These are phyloP conservation scores for Trichomonascaceae sp. DNA, from an alignment of 1,139 yeast genomes.

Conservation along the genomic window DNA sequence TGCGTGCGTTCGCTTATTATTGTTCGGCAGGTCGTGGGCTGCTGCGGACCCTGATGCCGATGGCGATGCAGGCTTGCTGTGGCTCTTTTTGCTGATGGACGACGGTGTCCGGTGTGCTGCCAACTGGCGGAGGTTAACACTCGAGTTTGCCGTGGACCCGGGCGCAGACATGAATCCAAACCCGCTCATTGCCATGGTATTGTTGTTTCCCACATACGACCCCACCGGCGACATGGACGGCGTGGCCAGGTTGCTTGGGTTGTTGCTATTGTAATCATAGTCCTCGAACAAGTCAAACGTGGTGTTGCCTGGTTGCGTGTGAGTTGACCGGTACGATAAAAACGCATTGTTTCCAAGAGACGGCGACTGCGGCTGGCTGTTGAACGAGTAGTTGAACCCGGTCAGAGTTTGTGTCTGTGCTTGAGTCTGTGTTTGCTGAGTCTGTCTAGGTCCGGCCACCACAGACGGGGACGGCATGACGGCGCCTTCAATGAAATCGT, in stretches of 20 bases:
- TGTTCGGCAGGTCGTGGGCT: too few species aligned
- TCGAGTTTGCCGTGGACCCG: too few species aligned
- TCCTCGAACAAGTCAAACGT: slow-evolving; percentile 16
- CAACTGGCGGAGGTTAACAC: too few species aligned
- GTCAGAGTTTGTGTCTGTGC: background rate
- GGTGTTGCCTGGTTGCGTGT: background rate
- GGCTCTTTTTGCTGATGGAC: too few species aligned
- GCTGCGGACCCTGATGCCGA: too few species aligned
- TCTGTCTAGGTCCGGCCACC: background rate
- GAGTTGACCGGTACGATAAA: too few species aligned
- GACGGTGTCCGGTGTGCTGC: too few species aligned
- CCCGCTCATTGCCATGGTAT: too few species aligned
- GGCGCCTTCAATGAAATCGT: background rate
- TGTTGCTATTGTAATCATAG: slow-evolving; percentile 10
- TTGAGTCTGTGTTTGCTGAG: background rate
- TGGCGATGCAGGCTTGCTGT: too few species aligned
- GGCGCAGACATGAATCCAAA: too few species aligned
- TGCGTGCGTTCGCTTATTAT: too few species aligned
- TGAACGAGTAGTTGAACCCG: background rate
- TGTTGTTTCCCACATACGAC: too few species aligned
- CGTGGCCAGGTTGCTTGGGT: slow-evolving; percentile 8
- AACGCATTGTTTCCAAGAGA: slow-evolving; percentile 4
- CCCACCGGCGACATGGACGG: slow-evolving; percentile 16
- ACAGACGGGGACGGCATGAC: background rate
- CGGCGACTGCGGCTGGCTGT: background rate